Evolutionary conservation across 108 stramenopile species (phyloP), one percentile per base, ranked within the genome.

Genomic region (Epithemia pelagica): DNA sequence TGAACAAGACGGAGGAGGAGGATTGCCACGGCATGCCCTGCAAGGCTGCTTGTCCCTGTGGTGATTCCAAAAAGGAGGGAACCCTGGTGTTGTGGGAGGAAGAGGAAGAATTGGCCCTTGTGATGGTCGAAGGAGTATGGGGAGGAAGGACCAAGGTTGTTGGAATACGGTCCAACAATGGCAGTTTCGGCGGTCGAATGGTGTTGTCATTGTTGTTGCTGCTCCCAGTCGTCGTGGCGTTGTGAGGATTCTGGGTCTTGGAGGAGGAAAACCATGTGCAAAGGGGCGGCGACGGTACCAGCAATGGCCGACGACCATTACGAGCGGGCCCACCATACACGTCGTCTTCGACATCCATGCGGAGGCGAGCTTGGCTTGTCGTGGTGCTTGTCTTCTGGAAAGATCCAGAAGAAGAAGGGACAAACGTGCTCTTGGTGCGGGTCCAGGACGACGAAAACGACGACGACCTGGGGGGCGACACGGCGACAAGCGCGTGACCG

Each of bases 1-100:
- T 85, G 76, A 82, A 90, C 2, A 86, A 74, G 2, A 25, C 23
- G 3, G 20, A 22, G 37, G 64, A 64, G 30, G 70, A 71, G 28
- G 70, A 57, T 57, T 57, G 18, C 70, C 70, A 71, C 2, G 70
- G 70, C 70, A 71, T 71, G n/a, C 70, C 70, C 18, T 64, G 55
- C 3, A 27, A 52, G 52, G 21, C 5, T 58, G 7, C 56, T 23
- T 23, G 26, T 7, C 25, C 56, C 15, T 58, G 56, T 58, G 56
- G 5, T 23, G 56, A 58, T 52, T 52, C n/a, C n/a, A n/a, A n/a
- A n/a, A n/a, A n/a, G n/a, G n/a, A n/a, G n/a, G n/a, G n/a, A n/a
- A n/a, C n/a, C n/a, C 37, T 15, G 15, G 37, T 5, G 37, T 46
- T 5, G 15, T 46, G 37, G 37, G 15, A 46, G 5, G 37, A 5